Conservation (phyloP, 225 moss, liverwort and hornwort species). For the Lunularia cruciata region DNA sequence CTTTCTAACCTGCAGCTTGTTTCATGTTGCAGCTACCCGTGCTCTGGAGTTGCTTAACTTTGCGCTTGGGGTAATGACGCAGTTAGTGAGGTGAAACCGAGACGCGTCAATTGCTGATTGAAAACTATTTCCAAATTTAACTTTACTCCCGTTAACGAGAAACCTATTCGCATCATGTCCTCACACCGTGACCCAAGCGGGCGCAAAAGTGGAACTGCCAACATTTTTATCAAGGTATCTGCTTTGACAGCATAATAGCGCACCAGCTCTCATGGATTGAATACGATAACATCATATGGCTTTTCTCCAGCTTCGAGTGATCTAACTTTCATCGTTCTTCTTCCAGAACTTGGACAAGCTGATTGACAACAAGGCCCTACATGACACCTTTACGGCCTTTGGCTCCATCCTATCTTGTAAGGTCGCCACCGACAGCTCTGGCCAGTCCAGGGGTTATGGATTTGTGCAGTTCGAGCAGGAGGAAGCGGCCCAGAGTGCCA, state of each 20-base stretch:
- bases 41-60: conserved; percentile 86
- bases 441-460: conserved; percentile 93
- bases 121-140: conserved; percentile 76
- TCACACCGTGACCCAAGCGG: conserved; percentile 96
- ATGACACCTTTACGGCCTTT: conserved; percentile 83
- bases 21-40: conserved; percentile 60
- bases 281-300: too few species aligned
- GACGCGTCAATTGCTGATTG: conserved; percentile 79
- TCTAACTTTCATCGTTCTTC: not conserved
- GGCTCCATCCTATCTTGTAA: conserved; percentile 91
- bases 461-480: conserved; percentile 99
- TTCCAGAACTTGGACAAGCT: conserved; percentile 85
- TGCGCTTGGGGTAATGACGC: conserved; percentile 78
- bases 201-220: conserved; percentile 85
- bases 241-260: too few species aligned
- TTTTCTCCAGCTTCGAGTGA: too few species aligned
- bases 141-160: conserved; percentile 66
- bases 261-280: too few species aligned
- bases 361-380: conserved; percentile 91
- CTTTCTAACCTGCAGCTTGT: not conserved
- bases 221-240: conserved; percentile 98
- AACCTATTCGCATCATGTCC: conserved; percentile 95
- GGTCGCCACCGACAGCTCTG: conserved; percentile 80
- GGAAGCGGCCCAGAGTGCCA: conserved; percentile 80
- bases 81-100: conserved; percentile 70